A percentile compares a stretch with the other conserved stretches of the same genome.
phyloP scores from a whole-genome alignment of 1,284 basidiomycete genomes.

The Fomitopsis betulina region DNA sequence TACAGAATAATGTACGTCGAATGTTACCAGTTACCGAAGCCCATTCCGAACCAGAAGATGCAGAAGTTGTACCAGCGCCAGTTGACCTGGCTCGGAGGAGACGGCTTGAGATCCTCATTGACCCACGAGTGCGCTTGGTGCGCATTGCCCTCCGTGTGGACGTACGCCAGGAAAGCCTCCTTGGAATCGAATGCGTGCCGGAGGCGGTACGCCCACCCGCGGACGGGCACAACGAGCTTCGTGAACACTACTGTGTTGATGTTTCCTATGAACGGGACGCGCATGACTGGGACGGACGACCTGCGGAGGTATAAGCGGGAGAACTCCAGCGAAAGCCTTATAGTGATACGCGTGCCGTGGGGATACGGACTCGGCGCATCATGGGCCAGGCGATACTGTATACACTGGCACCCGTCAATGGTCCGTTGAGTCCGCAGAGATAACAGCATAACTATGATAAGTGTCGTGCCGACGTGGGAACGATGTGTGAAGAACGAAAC shows the following conservation, averaged over 20 bases:
- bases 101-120: constrained; percentile 22
- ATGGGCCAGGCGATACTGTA: no score
- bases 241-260: not conserved
- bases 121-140: constrained; percentile 15
- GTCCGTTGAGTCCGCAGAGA: no score
- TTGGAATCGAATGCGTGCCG: constrained; percentile 12
- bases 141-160: constrained; percentile 18
- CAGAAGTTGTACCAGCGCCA: constrained; percentile 23
- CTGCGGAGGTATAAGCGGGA: not conserved
- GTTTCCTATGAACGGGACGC: not conserved
- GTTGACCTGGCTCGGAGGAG: constrained; percentile 19
- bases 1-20: not conserved
- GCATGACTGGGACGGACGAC: not conserved
- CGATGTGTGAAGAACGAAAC: no score
- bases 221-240: constrained; percentile 5
- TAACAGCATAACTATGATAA: no score
- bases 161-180: constrained; percentile 15
- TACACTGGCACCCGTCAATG: no score
- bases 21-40: constrained; percentile 21
- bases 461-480: no score
- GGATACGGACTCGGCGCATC: no score
- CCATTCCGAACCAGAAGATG: constrained; percentile 22
- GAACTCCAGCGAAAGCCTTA: not conserved
- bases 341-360: not conserved
- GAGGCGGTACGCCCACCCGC: constrained; percentile 14